Evolutionary conservation across 352 stramenopile genomes (phyloP).

Genomic region (Phytopythium cucurbitacearum): DNA sequence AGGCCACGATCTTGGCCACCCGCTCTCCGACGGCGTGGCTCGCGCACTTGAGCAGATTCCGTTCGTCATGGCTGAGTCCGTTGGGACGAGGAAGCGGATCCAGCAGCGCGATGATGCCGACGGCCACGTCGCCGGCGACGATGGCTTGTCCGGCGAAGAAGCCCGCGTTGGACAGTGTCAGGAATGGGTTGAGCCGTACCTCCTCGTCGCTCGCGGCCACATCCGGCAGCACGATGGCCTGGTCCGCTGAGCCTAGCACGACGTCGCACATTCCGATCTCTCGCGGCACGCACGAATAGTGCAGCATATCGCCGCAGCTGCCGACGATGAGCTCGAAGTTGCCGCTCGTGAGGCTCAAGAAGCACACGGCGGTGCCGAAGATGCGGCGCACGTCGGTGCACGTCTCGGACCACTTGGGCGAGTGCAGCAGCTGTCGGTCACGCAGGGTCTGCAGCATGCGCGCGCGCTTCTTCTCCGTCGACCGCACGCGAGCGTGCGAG

Average conservation of each 20-base stretch:
- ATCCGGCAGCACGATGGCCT: constrained; percentile 9
- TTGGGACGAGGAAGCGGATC: constrained; percentile 7
- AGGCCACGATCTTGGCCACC: neutral
- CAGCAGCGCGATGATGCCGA: constrained; percentile 17
- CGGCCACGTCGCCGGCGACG: constrained; percentile 7
- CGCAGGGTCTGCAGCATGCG: constrained; percentile 14
- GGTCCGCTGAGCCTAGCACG: constrained; percentile 9
- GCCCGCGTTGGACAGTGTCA: constrained; percentile 11
- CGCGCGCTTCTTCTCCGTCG: constrained; percentile 12
- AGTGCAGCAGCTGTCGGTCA: constrained; percentile 20
- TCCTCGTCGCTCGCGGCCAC: neutral
- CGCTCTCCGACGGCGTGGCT: constrained; percentile 7
- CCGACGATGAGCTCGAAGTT: constrained; percentile 18
- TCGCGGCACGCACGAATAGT: constrained; percentile 22
- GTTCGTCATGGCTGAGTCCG: constrained; percentile 2
- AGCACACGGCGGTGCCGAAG: constrained; percentile 8
- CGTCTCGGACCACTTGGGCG: constrained; percentile 13
- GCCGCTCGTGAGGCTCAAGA: constrained; percentile 12
- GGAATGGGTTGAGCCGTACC: constrained; percentile 22
- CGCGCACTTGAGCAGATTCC: neutral
- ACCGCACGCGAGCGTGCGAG: neutral
- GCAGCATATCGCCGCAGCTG: constrained; percentile 15
- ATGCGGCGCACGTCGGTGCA: constrained; percentile 6
- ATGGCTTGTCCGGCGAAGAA: constrained; percentile 20
- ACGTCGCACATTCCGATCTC: constrained; percentile 28